Evolutionary conservation across 768 basidiomycete species (phyloP).

Genomic region (Leccinum longicurvipes): DNA sequence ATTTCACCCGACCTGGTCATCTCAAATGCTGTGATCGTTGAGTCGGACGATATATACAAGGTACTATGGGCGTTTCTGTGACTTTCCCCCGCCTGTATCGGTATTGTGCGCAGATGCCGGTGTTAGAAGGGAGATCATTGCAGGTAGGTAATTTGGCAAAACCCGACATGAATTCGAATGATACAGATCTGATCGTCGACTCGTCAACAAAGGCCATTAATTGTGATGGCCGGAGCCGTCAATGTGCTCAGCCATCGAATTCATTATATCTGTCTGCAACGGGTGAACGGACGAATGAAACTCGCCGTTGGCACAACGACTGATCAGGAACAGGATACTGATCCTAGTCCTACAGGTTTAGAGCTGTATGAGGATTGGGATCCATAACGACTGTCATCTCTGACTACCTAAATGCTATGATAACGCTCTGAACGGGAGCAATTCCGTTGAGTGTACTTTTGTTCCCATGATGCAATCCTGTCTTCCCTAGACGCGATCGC

Average conservation of each 20-base stretch:
- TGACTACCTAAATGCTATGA: neutral
- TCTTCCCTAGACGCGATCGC: neutral
- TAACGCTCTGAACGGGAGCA: neutral
- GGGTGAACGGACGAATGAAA: neutral
- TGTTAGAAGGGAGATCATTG: neutral
- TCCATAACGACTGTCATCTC: neutral
- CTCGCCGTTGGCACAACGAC: neutral
- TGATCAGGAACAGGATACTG: neutral
- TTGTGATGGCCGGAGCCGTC: neutral
- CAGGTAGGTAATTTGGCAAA: neutral
- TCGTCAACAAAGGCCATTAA: neutral
- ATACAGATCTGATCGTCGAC: neutral
- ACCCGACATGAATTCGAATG: neutral
- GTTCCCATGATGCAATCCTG: neutral
- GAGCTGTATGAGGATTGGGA: neutral
- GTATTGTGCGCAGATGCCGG: neutral
- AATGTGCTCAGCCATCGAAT: neutral
- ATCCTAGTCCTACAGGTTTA: neutral
- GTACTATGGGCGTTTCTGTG: neutral
- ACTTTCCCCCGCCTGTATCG: neutral
- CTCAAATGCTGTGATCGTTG: slow-evolving; percentile 91
- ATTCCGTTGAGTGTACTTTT: neutral
- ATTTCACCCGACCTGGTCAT: slow-evolving; percentile 70
- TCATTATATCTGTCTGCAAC: neutral
- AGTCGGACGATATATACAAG: slow-evolving; percentile 49